Evolutionary conservation across 2,329 filamentous ascomycete species (phyloP).

Genomic region (Aspergillus fijiensis): DNA sequence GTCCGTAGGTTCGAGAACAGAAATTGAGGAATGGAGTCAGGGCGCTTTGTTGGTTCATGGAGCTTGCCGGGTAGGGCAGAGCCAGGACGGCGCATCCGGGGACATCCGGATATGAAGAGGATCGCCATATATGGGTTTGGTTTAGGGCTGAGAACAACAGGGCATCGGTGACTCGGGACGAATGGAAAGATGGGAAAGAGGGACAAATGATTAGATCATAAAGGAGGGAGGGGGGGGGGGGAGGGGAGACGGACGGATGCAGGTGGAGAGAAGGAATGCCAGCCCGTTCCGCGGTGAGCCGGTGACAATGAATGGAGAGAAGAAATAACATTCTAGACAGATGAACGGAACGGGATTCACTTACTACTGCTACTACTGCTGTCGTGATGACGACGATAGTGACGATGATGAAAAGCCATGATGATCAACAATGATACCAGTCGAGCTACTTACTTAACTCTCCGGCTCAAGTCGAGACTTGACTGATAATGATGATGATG

Average conservation of each 20-base stretch:
- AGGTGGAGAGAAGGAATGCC: constrained; percentile 14
- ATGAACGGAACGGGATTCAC: constrained; percentile 1
- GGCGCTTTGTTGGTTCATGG: constrained; percentile 5
- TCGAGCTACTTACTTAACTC: constrained; percentile 1
- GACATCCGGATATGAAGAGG: neutral
- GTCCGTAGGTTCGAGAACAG: constrained; percentile 21
- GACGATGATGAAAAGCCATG: neutral
- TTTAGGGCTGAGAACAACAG: constrained; percentile 7
- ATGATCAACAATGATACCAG: constrained; percentile 6
- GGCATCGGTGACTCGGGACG: constrained; percentile 6
- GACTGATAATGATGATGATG: too few species aligned
- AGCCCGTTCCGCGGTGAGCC: constrained; percentile 24
- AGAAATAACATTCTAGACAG: neutral
- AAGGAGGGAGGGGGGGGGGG: constrained; percentile 9
- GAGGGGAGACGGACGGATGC: constrained; percentile 23
- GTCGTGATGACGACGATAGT: neutral
- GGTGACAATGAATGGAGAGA: constrained; percentile 1
- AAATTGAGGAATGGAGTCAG: constrained; percentile 1
- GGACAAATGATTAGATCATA: constrained; percentile 25
- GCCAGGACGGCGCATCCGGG: constrained; percentile 2
- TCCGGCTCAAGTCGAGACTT: too few species aligned
- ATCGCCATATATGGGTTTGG: neutral
- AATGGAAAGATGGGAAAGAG: constrained; percentile 25
- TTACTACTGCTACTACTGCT: neutral
- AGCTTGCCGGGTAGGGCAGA: constrained; percentile 1